Percentiles rank a stretch among this genome's conserved stretches.
phyloP scores from a whole-genome alignment of 805 yeast genomes.

The Lachancea nothofagi region DNA sequence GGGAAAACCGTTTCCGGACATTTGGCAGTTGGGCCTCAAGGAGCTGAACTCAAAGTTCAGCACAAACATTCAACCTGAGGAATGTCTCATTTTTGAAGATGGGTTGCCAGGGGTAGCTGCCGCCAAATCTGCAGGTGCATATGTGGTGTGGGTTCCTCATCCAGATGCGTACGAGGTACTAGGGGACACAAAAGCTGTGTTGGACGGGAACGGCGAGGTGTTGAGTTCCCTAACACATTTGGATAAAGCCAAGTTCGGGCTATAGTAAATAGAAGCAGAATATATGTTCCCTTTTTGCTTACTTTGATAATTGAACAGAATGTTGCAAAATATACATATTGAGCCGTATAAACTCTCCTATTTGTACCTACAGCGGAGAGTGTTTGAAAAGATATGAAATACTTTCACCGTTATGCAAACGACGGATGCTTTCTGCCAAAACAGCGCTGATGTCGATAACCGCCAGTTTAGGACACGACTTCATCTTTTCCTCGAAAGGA shows the following conservation, averaged over 20 bases:
- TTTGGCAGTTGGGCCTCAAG: conserved; percentile 77
- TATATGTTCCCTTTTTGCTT: neutral
- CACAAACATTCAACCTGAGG: conserved; percentile 54
- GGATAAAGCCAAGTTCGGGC: conserved; percentile 43
- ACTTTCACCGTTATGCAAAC: conserved; percentile 95
- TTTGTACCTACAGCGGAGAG: conserved; percentile 25
- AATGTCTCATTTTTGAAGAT: conserved; percentile 90
- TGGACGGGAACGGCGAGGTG: conserved; percentile 56
- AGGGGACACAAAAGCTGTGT: conserved; percentile 44
- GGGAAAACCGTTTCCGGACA: conserved; percentile 93
- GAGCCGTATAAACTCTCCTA: neutral
- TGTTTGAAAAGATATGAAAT: conserved; percentile 74
- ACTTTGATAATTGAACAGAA: too few species aligned
- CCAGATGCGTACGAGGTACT: conserved; percentile 57
- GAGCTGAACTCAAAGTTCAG: conserved; percentile 55
- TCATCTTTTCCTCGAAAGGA: conserved; percentile 64
- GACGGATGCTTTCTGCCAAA: conserved; percentile 87
- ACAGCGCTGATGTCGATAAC: conserved; percentile 81
- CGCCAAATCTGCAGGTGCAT: conserved; percentile 76
- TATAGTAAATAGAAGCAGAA: conserved; percentile 20
- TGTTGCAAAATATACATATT: neutral
- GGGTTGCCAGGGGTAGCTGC: conserved; percentile 88
- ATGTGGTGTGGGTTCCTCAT: conserved; percentile 95
- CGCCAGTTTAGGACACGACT: conserved; percentile 61
- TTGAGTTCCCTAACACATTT: conserved; percentile 48